Base-by-base conservation (phyloP, 192 early-diverging fungal genomes). In the Phlyctochytrium bullatum region DNA sequence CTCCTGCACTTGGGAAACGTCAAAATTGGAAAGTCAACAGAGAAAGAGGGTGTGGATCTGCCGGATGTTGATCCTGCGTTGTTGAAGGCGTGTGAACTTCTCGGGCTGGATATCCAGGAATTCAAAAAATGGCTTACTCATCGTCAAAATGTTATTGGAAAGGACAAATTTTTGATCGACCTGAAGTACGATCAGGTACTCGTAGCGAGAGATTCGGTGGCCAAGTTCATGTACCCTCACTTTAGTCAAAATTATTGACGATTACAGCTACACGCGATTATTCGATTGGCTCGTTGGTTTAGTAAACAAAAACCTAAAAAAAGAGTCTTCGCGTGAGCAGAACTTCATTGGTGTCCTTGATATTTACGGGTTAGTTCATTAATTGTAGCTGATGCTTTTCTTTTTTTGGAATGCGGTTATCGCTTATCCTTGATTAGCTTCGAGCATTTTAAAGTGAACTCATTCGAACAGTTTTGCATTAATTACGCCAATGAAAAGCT, bases 401-500 rank as follows among this genome's bases (percentile, higher is more conserved):
- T 20, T 33, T 34, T 24, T 35, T 20, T 2, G 14, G 20, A 17
- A 3, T 14, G 6, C 27, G 27, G 52, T 25, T 29, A 0, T 27
- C 36, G 24, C 40, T 17, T 12, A 34, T 31, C 17, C 12, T 31
- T 28, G 2, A 51, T 53, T 40, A 67, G 75, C 2, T 68, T 67
- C 51, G 67, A 71, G 60, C 67, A 68, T 66, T 96, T 96, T 77
- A 87, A 92, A 28, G 86, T 91, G 34, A 96, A 95, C 80, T 90
- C 87, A 52, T 98, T 96, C 68, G 94, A 98, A 75, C 95, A 98
- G 79, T 83, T 98, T 67, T 93, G 90, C 78, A 98, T 80, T 59
- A 80, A 80, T 78, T 98, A 94, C 63, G 90, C 91, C 74, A 96
- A 96, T 76, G 93, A 96, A 71, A 96, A 94, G 73, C 78, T 96